Evolutionary conservation across 1,139 yeast species (phyloP).

Genomic region (Geotrichum phurueaensis): DNA sequence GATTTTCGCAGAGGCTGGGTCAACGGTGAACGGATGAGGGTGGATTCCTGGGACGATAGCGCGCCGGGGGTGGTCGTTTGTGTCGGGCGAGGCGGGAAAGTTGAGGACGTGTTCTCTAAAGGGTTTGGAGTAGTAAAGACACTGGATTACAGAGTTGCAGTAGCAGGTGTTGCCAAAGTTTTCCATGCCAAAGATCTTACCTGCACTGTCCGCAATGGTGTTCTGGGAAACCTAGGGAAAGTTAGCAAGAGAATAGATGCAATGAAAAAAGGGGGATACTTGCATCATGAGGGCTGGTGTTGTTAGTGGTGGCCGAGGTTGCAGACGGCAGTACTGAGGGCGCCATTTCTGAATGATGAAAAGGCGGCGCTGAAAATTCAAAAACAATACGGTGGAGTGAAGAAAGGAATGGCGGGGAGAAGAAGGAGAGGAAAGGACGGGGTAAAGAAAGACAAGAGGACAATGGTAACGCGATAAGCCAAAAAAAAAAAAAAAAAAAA

Average conservation of each 20-base stretch:
- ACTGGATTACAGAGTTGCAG: conserved; percentile 86
- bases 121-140: conserved; percentile 66
- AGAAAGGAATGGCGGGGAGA: neutral
- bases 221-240: neutral
- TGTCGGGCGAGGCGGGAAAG: conserved; percentile 36
- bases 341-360: neutral
- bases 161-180: conserved; percentile 93
- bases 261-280: neutral
- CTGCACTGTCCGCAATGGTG: conserved; percentile 28
- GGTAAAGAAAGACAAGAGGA: neutral
- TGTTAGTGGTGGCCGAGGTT: neutral
- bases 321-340: neutral
- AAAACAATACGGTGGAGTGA: neutral
- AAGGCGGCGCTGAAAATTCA: neutral
- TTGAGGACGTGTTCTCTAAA: conserved; percentile 57
- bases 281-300: neutral
- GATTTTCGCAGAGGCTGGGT: conserved; percentile 25
- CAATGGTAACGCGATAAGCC: neutral
- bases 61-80: conserved; percentile 5
- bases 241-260: neutral
- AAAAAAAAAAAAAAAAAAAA: neutral
- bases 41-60: conserved; percentile 31
- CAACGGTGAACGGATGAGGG: conserved; percentile 36
- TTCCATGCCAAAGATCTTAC: conserved; percentile 82
- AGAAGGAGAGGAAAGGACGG: neutral